These are phyloP conservation scores for Nakaseomyces uthaithaninus DNA, from an alignment of 1,139 yeast genomes.

Conservation along the genomic window DNA sequence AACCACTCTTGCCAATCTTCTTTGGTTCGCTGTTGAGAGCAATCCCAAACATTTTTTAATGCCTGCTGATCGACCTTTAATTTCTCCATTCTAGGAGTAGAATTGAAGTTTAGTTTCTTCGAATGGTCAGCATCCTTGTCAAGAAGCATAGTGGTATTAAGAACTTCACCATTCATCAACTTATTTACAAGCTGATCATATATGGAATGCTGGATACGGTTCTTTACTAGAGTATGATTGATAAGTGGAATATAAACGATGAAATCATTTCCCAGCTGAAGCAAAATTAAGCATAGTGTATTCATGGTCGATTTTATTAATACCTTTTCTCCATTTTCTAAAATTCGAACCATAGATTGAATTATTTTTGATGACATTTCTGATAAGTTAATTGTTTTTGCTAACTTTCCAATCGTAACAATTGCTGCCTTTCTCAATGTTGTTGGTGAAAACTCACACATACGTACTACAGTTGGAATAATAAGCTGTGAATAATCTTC, in stretches of 20 bases:
- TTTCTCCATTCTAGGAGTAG: conserved; percentile 61
- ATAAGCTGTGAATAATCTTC: conserved; percentile 85
- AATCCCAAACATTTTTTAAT: conserved; percentile 79
- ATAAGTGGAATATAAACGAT: conserved; percentile 83
- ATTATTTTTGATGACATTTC: conserved; percentile 90
- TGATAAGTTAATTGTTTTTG: conserved; percentile 62
- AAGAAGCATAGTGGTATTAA: conserved; percentile 69
- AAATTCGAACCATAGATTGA: conserved; percentile 73
- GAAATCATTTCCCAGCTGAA: conserved; percentile 79
- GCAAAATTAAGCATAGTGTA: conserved; percentile 66
- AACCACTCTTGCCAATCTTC: conserved; percentile 99
- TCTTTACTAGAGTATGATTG: conserved; percentile 56
- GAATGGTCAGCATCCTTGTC: conserved; percentile 54
- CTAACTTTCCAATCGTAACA: conserved; percentile 74
- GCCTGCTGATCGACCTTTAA: conserved; percentile 45
- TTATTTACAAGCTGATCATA: conserved; percentile 79
- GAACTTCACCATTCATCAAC: conserved; percentile 76
- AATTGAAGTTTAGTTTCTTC: conserved; percentile 37
- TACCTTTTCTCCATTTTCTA: conserved; percentile 53
- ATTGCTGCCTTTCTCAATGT: conserved; percentile 65
- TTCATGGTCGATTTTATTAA: conserved; percentile 60
- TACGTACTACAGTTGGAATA: conserved; percentile 71
- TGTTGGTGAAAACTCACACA: conserved; percentile 64
- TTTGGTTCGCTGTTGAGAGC: conserved; percentile 75
- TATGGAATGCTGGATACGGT: conserved; percentile 60